phyloP scores from a whole-genome alignment of 2,329 filamentous ascomycete species.

The Aspergillus ochraceus region DNA sequence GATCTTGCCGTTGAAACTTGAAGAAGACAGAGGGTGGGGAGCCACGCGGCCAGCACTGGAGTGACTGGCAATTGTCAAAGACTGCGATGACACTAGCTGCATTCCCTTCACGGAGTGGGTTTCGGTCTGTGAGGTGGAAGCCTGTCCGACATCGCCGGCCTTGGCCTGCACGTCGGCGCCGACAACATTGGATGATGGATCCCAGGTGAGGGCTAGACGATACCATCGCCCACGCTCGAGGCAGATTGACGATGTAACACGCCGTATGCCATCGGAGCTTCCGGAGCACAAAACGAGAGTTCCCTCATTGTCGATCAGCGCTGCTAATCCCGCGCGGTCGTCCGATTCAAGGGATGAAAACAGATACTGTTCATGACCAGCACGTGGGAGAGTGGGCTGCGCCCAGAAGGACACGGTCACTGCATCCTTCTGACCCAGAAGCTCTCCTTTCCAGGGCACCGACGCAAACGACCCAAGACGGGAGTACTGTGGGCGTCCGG shows the following conservation, averaged over 20 bases:
- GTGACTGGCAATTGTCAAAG: neutral
- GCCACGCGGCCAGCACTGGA: neutral
- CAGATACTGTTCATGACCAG: neutral
- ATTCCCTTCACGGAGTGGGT: neutral
- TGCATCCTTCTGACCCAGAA: neutral
- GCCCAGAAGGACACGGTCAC: neutral
- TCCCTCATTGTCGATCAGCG: neutral
- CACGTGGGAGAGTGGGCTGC: neutral
- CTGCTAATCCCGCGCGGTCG: neutral
- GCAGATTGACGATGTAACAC: neutral
- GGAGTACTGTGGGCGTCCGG: neutral
- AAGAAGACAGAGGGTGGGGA: neutral
- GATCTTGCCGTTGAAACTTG: conserved; percentile 4
- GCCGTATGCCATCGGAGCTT: neutral
- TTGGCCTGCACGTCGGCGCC: neutral
- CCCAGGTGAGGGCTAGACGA: neutral
- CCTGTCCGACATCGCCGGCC: neutral
- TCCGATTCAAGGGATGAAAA: neutral
- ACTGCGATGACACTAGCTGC: neutral
- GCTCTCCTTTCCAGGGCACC: neutral
- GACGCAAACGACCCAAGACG: neutral
- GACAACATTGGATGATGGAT: neutral
- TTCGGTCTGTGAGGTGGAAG: neutral
- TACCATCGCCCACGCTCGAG: neutral
- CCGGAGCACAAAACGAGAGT: neutral